phyloP scores from a whole-genome alignment of 2,329 filamentous ascomycete genomes.

The Atkinsonella hypoxylon region DNA sequence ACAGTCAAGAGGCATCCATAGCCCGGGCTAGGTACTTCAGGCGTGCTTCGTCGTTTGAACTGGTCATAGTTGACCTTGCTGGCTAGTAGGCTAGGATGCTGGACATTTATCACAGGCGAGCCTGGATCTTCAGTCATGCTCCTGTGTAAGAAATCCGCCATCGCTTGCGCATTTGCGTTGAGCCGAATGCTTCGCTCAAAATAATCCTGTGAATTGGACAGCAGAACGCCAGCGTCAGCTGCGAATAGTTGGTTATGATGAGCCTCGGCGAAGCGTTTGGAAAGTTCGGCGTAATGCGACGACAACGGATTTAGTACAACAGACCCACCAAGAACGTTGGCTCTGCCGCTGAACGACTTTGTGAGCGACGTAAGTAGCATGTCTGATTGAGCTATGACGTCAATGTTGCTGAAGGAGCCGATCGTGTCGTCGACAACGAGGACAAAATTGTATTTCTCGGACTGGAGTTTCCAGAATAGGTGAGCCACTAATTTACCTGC shows the following conservation, averaged over 20 bases:
- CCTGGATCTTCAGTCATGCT: constrained; percentile 13
- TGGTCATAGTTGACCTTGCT: constrained; percentile 21
- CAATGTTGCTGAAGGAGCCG: constrained; percentile 35
- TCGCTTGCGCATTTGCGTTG: constrained; percentile 32
- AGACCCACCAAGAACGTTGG: constrained; percentile 43
- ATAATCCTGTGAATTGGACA: constrained; percentile 32
- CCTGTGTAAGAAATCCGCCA: constrained; percentile 27
- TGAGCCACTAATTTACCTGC: background rate
- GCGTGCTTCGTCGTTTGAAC: constrained; percentile 24
- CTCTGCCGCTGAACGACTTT: constrained; percentile 46
- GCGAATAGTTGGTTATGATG: constrained; percentile 34
- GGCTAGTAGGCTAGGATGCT: constrained; percentile 30
- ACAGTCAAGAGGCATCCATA: constrained; percentile 43
- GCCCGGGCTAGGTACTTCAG: constrained; percentile 35
- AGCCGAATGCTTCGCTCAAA: constrained; percentile 25
- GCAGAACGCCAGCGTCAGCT: constrained; percentile 32
- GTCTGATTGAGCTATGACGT: constrained; percentile 37
- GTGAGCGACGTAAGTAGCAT: constrained; percentile 40
- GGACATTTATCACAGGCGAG: constrained; percentile 27
- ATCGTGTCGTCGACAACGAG: constrained; percentile 37
- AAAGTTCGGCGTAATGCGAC: constrained; percentile 25
- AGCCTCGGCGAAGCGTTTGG: constrained; percentile 14
- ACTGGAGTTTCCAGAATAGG: constrained; percentile 10
- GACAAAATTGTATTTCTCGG: constrained; percentile 32
- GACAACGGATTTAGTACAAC: constrained; percentile 36